A percentile compares a stretch with the other conserved stretches of the same genome.
These are phyloP conservation scores for Microstegium vimineum DNA, from an alignment of 176 grass and related monocot species.

Conservation along the genomic window DNA sequence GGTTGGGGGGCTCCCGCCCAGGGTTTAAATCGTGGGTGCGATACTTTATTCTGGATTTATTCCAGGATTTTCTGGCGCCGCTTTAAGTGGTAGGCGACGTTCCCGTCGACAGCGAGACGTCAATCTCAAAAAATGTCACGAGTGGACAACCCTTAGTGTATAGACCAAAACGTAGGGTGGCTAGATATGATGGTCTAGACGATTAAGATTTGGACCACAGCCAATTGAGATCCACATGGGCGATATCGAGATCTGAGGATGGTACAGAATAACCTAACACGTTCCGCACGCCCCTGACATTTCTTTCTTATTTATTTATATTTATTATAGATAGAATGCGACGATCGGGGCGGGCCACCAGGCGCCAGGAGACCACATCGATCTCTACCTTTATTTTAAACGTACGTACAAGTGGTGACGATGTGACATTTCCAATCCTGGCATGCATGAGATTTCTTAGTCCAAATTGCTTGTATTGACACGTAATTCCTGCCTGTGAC, in stretches of 20 bases:
- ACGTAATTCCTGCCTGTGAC: not conserved
- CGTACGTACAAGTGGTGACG: not conserved
- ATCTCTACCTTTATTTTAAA: not conserved
- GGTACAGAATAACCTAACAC: slow-evolving; percentile 6
- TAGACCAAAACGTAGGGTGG: not conserved
- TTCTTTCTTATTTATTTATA: not conserved
- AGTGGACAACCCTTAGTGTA: too few species aligned
- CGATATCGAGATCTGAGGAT: not conserved
- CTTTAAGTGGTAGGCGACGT: too few species aligned
- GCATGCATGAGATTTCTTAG: not conserved
- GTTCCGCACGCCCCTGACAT: not conserved
- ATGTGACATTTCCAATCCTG: not conserved
- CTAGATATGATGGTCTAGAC: not conserved
- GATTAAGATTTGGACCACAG: not conserved
- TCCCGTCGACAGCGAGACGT: too few species aligned
- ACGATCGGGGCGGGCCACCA: not conserved
- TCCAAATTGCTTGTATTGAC: not conserved
- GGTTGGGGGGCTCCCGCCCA: too few species aligned
- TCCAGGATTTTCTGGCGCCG: too few species aligned
- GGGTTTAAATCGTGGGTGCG: too few species aligned
- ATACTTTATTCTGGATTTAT: too few species aligned
- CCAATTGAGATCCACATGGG: not conserved
- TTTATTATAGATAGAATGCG: not conserved
- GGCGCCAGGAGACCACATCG: too few species aligned
- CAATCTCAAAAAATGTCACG: too few species aligned